Base-by-base conservation (phyloP, 1,284 basidiomycete genomes). In the Ustilago esculenta region DNA sequence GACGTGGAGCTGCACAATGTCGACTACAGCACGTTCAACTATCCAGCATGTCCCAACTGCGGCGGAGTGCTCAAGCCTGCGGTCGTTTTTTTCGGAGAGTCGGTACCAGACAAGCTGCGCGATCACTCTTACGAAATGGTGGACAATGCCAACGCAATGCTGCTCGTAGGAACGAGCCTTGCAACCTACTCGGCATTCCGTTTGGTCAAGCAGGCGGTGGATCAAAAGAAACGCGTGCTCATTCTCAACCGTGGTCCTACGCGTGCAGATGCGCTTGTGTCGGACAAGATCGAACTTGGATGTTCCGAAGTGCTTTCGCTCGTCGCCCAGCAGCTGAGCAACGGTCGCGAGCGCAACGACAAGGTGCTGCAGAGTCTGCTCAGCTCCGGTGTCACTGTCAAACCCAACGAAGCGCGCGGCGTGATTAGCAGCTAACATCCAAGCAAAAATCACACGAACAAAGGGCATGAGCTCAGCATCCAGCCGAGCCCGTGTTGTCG, bases 51-150 rank as follows among this genome's bases (percentile, higher is more conserved):
- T 47, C 79, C 80, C 5, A 68, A 61, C 43, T 82, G 81, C 55
- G 76, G 74, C 20, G 80, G 81, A 17, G 60, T 81, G 2, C 57
- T 82, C 21, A 82, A 82, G 58, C 81, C 81, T 0, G 63, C 64
- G 11, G 80, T 81, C 15, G 68, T 79, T 32, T 80, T 82, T 41
- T 82, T 82, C 40, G 81, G 80, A 27, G 81, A 82, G 49, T 73
- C 69, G 14, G 75, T 82, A 5, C 76, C 75, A 11, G 55, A 70
- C 20, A 37, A 46, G 12, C 42, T 80, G 14, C 68, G 72, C 14
- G 64, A 75, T 12, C 61, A 61, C 17, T 67, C 72, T 7, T 67
- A 60, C 34, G 24, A 55, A 11, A 40, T 75, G 27, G 61, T 81
- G 5, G 41, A 69, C n/a, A 41, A 73, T n/a, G 50, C 69, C 15